phyloP scores from a whole-genome alignment of 164 flowering plant genomes.

The Tetracentron sinense region DNA sequence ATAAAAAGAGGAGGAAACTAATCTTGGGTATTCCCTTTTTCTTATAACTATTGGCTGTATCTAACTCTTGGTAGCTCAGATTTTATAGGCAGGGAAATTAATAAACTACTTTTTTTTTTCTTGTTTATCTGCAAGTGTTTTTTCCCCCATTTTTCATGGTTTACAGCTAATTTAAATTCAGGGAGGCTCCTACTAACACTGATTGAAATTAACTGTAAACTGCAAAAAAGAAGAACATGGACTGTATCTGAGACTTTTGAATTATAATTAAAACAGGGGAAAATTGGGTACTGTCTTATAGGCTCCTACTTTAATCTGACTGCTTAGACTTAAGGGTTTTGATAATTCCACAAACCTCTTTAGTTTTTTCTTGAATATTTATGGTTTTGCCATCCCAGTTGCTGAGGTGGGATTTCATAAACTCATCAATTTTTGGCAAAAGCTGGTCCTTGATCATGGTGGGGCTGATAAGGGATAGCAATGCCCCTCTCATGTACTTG shows the following conservation, averaged over 20 bases:
- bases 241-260: not conserved
- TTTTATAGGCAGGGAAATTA: too few relatives aligned
- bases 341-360: slow-evolving; percentile 50
- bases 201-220: too few relatives aligned
- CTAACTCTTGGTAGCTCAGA: too few relatives aligned
- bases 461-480: slow-evolving; percentile 69
- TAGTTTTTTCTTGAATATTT: slow-evolving; percentile 80
- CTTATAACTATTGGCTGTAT: not conserved
- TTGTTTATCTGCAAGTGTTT: not conserved
- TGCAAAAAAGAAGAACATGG: not conserved
- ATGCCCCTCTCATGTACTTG: slow-evolving; percentile 79
- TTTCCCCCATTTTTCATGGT: too few relatives aligned
- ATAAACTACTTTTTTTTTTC: not conserved
- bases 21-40: not conserved
- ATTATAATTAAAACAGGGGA: not conserved
- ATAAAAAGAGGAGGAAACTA: not conserved
- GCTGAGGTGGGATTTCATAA: slow-evolving; percentile 73
- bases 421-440: slow-evolving; percentile 69
- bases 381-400: slow-evolving; percentile 62
- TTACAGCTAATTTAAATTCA: too few relatives aligned
- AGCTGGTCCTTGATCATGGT: slow-evolving; percentile 64
- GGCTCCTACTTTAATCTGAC: not conserved
- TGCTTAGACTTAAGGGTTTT: not conserved
- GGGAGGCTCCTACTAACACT: too few relatives aligned
- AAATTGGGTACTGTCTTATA: not conserved